Base-by-base conservation (phyloP, 2,329 filamentous ascomycete genomes). In the Trichoderma sp. region DNA sequence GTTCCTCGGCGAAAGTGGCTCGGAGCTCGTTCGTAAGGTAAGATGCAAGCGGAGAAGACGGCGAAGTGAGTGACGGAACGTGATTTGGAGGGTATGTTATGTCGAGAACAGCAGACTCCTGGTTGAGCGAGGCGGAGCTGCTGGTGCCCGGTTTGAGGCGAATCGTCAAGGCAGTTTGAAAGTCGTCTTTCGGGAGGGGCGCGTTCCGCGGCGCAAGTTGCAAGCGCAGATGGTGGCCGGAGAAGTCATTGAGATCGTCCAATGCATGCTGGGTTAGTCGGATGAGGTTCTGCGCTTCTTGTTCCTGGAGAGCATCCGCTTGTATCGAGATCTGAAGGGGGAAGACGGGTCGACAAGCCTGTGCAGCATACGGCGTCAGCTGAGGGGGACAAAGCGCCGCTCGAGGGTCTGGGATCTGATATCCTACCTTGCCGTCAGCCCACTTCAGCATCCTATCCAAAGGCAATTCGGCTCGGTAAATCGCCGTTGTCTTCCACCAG, bases 401-500 rank as follows among this genome's bases (percentile, higher is more conserved):
- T 13, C 29, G 13, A 37, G n/a, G 5, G 37, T 12, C 8, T 1
- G 27, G 17, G 3, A n/a, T 42, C 13, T 68, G 32, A 27, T 34
- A 13, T 69, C 81, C 70, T 78, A 96, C 94, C 85, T 91, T 92
- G 71, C 93, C 93, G 75, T 96, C 92, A 10, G 93, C 92, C 94
- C 95, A 98, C 70, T 91, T 87, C 72, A 91, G 87, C 95, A 99
- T 99, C 65, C 89, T 86, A 75, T 91, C 86, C 72, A 97, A 79
- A 5, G 95, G 95, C 72, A 99, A 82, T 53, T 89, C 86, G 13
- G 94, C 94, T 66, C 95, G 88, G 78, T 97, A 94, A 66, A 98
- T 97, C 0, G 92, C 91, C 4, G 95, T 99, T 0, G 95, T 98
- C 78, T 89, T 89, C 89, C 93, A 96, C 95, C 95, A 99, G 86